Evolutionary conservation across 805 yeast species (phyloP).

Genomic region (Myxozyma neglecta): DNA sequence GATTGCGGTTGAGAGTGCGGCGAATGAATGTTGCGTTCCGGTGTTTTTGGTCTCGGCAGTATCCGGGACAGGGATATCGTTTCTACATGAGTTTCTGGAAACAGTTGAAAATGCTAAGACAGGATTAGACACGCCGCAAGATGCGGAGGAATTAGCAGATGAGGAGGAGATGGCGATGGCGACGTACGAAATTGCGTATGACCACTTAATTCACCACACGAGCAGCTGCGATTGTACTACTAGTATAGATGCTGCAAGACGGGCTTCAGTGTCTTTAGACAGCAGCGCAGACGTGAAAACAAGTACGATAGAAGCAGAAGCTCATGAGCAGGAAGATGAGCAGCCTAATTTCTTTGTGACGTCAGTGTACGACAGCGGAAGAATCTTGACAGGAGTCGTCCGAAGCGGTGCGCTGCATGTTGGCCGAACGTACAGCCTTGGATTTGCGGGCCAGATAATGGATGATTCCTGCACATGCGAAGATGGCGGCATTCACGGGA

Average conservation of each 20-base stretch:
- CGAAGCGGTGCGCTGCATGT: constrained; percentile 21
- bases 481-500: not conserved
- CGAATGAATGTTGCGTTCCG: constrained; percentile 20
- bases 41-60: constrained; percentile 30
- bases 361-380: constrained; percentile 27
- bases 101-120: constrained; percentile 9
- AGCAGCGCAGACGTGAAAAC: not conserved
- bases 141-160: not conserved
- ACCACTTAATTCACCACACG: constrained; percentile 21
- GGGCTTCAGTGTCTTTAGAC: constrained; percentile 2
- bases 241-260: not conserved
- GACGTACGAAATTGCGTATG: constrained; percentile 5
- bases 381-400: constrained; percentile 27
- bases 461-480: constrained; percentile 5
- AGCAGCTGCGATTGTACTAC: constrained; percentile 13
- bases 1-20: constrained; percentile 22
- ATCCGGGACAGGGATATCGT: constrained; percentile 21
- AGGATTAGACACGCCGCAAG: not conserved
- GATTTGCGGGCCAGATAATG: not conserved
- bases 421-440: constrained; percentile 18
- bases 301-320: not conserved
- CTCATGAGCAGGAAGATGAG: not conserved
- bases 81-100: constrained; percentile 22
- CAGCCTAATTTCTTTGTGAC: constrained; percentile 25
- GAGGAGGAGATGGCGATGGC: not conserved